A percentile compares a stretch with the other conserved stretches of the same genome.
Evolutionary conservation across 108 stramenopile genomes (phyloP).

Genomic region (Nannochloropsis salina): DNA sequence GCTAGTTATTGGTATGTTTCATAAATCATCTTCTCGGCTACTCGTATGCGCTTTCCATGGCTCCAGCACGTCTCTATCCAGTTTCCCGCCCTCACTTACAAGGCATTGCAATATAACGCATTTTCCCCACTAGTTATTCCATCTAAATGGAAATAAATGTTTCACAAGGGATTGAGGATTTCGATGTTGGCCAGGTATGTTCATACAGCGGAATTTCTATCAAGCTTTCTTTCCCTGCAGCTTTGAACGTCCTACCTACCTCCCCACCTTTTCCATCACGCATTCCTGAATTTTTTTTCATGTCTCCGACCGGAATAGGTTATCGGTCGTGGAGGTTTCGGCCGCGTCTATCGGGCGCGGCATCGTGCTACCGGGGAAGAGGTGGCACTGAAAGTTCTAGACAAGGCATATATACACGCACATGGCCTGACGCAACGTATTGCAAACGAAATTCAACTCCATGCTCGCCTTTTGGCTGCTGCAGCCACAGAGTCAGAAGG

Average conservation of each 20-base stretch:
- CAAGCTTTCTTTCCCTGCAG: no score
- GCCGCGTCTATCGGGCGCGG: conserved; percentile 50
- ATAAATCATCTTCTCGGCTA: no score
- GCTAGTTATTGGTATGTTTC: no score
- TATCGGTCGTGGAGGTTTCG: conserved; percentile 53
- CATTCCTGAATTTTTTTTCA: not conserved
- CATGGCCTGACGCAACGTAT: conserved; percentile 38
- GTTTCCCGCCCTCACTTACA: no score
- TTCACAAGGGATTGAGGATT: not conserved
- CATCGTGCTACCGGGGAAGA: conserved; percentile 42
- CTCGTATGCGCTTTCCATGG: no score
- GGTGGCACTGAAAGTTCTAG: conserved; percentile 56
- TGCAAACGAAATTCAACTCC: conserved; percentile 28
- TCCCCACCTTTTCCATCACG: not conserved
- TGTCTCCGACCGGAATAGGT: conserved; percentile 29
- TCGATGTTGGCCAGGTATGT: conserved; percentile 7
- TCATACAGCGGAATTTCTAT: not conserved
- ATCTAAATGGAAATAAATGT: not conserved
- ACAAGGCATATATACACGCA: conserved; percentile 39
- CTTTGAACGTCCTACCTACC: not conserved
- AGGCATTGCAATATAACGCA: no score
- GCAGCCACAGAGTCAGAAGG: not conserved
- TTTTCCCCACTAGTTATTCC: no score
- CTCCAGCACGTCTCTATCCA: no score
- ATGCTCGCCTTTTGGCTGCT: conserved; percentile 22